A percentile compares a stretch with the other conserved stretches of the same genome.
phyloP scores from a whole-genome alignment of 2,329 filamentous ascomycete genomes.

The Epichloe coenophiala region DNA sequence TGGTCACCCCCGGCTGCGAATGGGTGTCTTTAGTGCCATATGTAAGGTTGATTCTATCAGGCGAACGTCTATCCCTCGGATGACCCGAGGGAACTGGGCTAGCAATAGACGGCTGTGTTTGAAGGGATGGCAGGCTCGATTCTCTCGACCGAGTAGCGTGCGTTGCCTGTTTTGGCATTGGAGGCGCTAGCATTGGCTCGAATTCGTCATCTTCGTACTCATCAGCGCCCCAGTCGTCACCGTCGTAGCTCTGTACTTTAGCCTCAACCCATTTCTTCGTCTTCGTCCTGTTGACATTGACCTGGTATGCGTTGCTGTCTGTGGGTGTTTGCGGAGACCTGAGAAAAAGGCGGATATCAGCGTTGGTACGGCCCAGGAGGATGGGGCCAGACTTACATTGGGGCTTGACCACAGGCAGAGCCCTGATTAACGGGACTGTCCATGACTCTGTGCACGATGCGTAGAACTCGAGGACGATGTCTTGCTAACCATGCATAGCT shows the following conservation, averaged over 20 bases:
- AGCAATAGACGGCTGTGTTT: constrained; percentile 1
- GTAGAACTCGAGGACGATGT: not conserved
- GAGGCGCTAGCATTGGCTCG: constrained; percentile 16
- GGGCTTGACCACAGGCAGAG: constrained; percentile 14
- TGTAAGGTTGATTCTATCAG: not conserved
- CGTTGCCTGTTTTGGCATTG: not conserved
- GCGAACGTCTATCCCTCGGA: not conserved
- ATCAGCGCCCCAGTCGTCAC: constrained; percentile 80
- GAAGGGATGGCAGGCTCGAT: constrained; percentile 5
- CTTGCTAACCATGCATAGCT: constrained; percentile 4
- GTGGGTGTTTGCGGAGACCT: constrained; percentile 20
- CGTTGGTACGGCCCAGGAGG: not conserved
- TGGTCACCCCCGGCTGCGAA: not conserved
- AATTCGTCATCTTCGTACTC: constrained; percentile 46
- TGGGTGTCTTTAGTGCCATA: not conserved
- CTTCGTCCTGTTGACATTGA: constrained; percentile 78
- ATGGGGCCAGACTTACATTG: constrained; percentile 12
- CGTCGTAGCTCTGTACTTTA: constrained; percentile 74
- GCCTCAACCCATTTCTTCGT: constrained; percentile 94
- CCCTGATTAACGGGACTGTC: constrained; percentile 17
- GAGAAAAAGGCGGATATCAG: constrained; percentile 6
- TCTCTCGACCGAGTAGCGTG: not conserved
- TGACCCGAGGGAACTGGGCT: not conserved
- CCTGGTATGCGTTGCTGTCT: constrained; percentile 44
- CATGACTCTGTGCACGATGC: constrained; percentile 10